Evolutionary conservation across 108 stramenopile species (phyloP).

Genomic region (Mayamaea pseudoterrestris): DNA sequence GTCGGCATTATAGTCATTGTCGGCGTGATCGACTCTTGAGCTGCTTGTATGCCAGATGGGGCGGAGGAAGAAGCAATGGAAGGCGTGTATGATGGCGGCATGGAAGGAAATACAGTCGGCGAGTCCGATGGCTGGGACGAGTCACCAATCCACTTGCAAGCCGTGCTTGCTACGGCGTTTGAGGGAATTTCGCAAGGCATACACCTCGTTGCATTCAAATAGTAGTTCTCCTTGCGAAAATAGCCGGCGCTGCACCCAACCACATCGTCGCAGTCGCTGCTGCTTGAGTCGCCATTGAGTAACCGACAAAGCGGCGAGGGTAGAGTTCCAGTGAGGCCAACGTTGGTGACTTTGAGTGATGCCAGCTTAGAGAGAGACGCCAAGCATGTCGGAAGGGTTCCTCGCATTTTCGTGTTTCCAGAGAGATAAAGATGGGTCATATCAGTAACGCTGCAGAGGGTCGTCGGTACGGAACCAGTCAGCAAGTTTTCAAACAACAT

Average conservation of each 20-base stretch:
- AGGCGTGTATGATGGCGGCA: too few species aligned
- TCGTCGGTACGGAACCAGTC: background rate
- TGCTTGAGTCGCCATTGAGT: constrained; percentile 2
- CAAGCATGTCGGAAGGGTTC: constrained; percentile 3
- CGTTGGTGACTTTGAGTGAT: background rate
- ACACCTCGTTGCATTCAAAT: background rate
- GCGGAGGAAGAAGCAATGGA: too few species aligned
- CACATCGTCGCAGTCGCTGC: constrained; percentile 3
- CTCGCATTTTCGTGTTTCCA: background rate
- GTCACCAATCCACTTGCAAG: constrained; percentile 1
- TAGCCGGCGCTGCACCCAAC: constrained; percentile 2
- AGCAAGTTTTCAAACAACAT: background rate
- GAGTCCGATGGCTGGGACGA: too few species aligned
- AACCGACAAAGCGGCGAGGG: constrained; percentile 1
- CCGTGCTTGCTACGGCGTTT: constrained; percentile 2
- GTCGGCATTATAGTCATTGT: too few species aligned
- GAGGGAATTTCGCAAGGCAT: constrained; percentile 4
- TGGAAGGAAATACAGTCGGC: too few species aligned
- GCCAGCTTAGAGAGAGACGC: background rate
- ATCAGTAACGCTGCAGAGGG: background rate
- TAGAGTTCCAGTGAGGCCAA: background rate
- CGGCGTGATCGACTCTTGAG: too few species aligned
- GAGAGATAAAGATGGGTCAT: constrained; percentile 2
- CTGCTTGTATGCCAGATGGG: too few species aligned
- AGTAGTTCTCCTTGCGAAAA: background rate